Evolutionary conservation across 1,284 basidiomycete species (phyloP).

Genomic region (Heliocybe sulcata): DNA sequence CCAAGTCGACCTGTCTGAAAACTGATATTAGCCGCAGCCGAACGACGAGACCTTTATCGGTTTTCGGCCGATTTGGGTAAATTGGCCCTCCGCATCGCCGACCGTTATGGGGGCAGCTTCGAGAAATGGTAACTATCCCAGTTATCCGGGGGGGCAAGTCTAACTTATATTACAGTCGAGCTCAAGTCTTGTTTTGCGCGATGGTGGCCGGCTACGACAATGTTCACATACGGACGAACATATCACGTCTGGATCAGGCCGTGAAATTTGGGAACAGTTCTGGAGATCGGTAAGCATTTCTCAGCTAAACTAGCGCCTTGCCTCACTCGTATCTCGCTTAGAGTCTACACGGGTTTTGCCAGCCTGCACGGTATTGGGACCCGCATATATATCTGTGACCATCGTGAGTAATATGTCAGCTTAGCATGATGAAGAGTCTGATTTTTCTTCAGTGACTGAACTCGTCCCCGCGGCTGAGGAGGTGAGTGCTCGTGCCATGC

Average conservation of each 20-base stretch:
- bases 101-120: constrained; percentile 49
- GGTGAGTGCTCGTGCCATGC: constrained; percentile 23
- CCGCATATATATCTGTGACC: constrained; percentile 55
- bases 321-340: constrained; percentile 15
- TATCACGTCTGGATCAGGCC: constrained; percentile 55
- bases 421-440: neutral
- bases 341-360: constrained; percentile 55
- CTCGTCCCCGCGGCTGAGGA: constrained; percentile 55
- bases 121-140: constrained; percentile 50
- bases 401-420: constrained; percentile 35
- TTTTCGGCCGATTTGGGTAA: constrained; percentile 64
- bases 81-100: constrained; percentile 55
- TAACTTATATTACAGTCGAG: constrained; percentile 33
- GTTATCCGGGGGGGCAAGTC: neutral
- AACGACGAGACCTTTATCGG: constrained; percentile 51
- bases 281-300: constrained; percentile 46
- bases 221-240: constrained; percentile 52
- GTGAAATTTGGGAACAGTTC: constrained; percentile 58
- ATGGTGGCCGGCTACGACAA: constrained; percentile 65
- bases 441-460: constrained; percentile 42
- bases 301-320: neutral
- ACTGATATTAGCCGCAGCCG: constrained; percentile 39
- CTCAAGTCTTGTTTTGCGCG: constrained; percentile 49
- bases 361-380: constrained; percentile 44
- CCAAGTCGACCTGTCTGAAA: neutral